phyloP scores from a whole-genome alignment of 1,284 basidiomycete genomes.

The Coriolopsis trogii region DNA sequence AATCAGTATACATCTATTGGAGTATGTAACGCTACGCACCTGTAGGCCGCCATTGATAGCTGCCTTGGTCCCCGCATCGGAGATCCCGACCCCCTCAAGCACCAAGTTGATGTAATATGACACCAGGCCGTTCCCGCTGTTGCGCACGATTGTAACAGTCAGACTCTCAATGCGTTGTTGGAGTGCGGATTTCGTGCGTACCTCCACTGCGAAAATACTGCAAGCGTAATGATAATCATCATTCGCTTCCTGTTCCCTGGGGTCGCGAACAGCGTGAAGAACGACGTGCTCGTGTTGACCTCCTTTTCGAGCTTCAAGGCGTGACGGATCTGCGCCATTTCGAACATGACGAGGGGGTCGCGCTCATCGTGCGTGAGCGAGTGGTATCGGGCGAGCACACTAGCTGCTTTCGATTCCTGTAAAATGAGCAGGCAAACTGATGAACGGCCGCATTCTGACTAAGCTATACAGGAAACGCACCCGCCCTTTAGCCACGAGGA shows the following conservation, averaged over 20 bases:
- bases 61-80: constrained; percentile 52
- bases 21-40: constrained; percentile 38
- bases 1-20: no score
- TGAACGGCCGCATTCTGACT: background rate
- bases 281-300: constrained; percentile 54
- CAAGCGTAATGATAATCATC: constrained; percentile 66
- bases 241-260: constrained; percentile 70
- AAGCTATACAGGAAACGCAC: constrained; percentile 39
- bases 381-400: constrained; percentile 68
- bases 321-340: constrained; percentile 74
- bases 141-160: no score
- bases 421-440: background rate
- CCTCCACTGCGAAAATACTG: constrained; percentile 76
- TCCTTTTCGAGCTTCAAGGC: constrained; percentile 62
- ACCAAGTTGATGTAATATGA: constrained; percentile 70
- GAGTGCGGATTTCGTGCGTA: constrained; percentile 28
- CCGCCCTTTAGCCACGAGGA: constrained; percentile 61
- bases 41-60: constrained; percentile 67
- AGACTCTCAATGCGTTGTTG: background rate
- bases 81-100: constrained; percentile 61
- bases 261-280: constrained; percentile 59
- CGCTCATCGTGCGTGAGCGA: constrained; percentile 60
- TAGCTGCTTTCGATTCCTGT: constrained; percentile 55
- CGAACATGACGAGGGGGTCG: constrained; percentile 70
- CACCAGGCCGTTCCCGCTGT: constrained; percentile 66